Base-by-base conservation (phyloP, 768 basidiomycete species). In the Grammothele lineata region DNA sequence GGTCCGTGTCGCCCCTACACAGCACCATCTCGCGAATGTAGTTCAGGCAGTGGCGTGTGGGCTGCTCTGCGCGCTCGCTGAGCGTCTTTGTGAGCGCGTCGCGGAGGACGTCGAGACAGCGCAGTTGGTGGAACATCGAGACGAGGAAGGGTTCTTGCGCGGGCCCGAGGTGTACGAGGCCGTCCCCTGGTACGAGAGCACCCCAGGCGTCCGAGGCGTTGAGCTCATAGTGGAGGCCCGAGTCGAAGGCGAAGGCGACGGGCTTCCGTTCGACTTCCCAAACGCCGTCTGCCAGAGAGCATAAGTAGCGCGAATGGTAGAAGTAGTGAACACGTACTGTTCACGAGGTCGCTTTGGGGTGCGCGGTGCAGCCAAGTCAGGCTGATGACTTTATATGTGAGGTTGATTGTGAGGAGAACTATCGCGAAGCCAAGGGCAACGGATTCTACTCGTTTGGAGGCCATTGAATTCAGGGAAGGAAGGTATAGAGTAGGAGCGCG, bases 121-220 rank as follows among this genome's bases (percentile, higher is more conserved):
- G 58, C 30, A 60, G 51, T 40, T 60, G 54, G 54, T 60, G 58
- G 33, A 57, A 48, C 54, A 60, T 54, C 4, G 56, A 47, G 37
- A 54, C 47, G 23, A 45, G 33, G 41, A 57, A 50, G 10, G 54
- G 51, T 38, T 54, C 54, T 32, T 39, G 50, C 34, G 50, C 32
- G 11, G 51, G 41, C 4, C 58, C 56, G 27, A 60, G 44, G 34
- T 53, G 45, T 18, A 57, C 45, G 50, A 55, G 39, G 12, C 58
- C 58, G 43, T 51, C 45, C n/a, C 52, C 54, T 1, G 54, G 54
- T 8, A 55, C 54, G 46, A 55, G 54, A 26, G 49, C 46, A 24
- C 38, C 42, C 54, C 54, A 55, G 11, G 49, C 45, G 7, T 40
- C 40, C 21, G 45, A 50, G 35, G 45, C 49, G 39, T 47, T 47